A percentile compares a stretch with the other conserved stretches of the same genome.
Evolutionary conservation across 345 rosid genomes (phyloP).

Genomic region (Angophora floribunda): DNA sequence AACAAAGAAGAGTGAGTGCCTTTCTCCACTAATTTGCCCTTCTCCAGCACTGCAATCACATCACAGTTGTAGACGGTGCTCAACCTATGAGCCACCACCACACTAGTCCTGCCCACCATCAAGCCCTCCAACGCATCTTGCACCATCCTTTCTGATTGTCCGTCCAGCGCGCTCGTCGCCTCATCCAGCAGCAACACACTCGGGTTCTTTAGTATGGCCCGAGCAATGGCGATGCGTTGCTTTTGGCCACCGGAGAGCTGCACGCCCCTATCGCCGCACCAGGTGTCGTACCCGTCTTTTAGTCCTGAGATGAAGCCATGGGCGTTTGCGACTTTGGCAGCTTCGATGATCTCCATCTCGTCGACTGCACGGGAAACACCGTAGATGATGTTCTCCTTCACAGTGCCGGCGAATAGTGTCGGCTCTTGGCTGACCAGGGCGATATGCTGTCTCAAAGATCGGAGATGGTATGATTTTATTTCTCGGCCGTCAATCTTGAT

Average conservation of each 20-base stretch:
- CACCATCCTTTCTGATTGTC: conserved; percentile 12
- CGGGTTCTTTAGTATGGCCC: conserved; percentile 20
- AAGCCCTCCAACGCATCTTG: conserved; percentile 24
- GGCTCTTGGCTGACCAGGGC: conserved; percentile 24
- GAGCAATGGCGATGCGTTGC: conserved; percentile 22
- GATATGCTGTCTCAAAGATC: background rate
- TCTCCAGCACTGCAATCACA: conserved; percentile 14
- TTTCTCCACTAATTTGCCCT: conserved; percentile 14
- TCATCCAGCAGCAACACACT: conserved; percentile 11
- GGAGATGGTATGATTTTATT: background rate
- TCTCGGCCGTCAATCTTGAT: background rate
- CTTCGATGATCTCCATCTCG: conserved; percentile 1
- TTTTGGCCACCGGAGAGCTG: conserved; percentile 28
- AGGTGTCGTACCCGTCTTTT: conserved; percentile 16
- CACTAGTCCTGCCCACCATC: conserved; percentile 24
- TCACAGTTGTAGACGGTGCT: conserved; percentile 17
- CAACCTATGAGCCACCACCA: conserved; percentile 21
- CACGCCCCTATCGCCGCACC: conserved; percentile 17
- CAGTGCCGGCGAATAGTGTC: conserved; percentile 1
- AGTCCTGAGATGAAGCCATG: conserved; percentile 15
- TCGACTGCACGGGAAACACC: background rate
- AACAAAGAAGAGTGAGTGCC: conserved; percentile 16
- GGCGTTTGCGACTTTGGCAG: conserved; percentile 14
- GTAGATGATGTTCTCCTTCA: conserved; percentile 7
- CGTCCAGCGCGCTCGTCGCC: conserved; percentile 28